phyloP scores from a whole-genome alignment of 495 filamentous ascomycete species.

The Penicillium paradoxum region DNA sequence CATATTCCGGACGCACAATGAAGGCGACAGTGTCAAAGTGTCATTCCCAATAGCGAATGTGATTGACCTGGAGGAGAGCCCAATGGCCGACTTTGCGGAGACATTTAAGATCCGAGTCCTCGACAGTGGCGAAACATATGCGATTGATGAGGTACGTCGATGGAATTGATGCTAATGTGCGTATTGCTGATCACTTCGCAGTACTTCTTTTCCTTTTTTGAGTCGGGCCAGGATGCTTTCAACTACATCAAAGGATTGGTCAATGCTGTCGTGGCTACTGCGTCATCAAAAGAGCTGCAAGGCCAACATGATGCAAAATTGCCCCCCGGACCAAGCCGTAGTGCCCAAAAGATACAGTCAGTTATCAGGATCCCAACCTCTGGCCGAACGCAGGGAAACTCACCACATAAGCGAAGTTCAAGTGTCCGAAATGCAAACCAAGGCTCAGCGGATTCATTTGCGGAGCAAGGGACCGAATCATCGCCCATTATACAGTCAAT shows the following conservation, averaged over 20 bases:
- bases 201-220: constrained; percentile 98
- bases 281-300: constrained; percentile 13
- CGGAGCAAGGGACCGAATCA: constrained; percentile 65
- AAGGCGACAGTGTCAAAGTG: constrained; percentile 96
- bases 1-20: constrained; percentile 93
- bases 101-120: constrained; percentile 91
- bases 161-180: background rate
- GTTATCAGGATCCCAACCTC: constrained; percentile 24
- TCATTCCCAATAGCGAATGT: constrained; percentile 83
- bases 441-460: constrained; percentile 70
- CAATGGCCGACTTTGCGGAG: constrained; percentile 87
- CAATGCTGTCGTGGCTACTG: constrained; percentile 53
- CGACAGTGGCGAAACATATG: constrained; percentile 87
- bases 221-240: constrained; percentile 78
- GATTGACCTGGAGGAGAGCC: constrained; percentile 87
- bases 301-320: background rate
- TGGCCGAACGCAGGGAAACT: constrained; percentile 11
- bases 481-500: constrained; percentile 64
- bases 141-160: constrained; percentile 79
- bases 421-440: constrained; percentile 55
- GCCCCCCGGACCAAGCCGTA: constrained; percentile 15
- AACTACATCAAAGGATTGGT: constrained; percentile 71
- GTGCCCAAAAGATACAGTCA: constrained; percentile 27
- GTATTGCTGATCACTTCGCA: constrained; percentile 25
- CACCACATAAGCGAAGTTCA: constrained; percentile 47